Evolutionary conservation across 345 rosid species (phyloP).

Genomic region (Eucalyptus rudis): DNA sequence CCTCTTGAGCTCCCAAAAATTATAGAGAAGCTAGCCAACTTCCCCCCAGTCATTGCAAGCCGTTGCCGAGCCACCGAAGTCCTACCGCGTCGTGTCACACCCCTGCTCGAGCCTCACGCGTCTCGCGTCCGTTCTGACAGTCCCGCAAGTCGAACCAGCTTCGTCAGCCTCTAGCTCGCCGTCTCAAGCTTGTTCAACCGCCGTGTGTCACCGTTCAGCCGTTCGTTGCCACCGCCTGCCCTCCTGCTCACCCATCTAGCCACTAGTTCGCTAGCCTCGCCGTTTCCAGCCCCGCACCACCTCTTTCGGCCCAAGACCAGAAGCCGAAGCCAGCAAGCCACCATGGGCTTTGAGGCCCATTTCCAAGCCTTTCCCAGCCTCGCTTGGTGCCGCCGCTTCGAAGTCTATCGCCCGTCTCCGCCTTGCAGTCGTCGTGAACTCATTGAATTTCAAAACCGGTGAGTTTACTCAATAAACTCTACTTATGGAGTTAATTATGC

Average conservation of each 20-base stretch:
- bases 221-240: rapidly evolving
- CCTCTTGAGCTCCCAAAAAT: too few relatives aligned
- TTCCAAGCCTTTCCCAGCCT: too few relatives aligned
- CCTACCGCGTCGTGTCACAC: rapidly evolving
- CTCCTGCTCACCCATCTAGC: rapidly evolving
- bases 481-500: too few relatives aligned
- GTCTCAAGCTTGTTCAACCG: rapidly evolving
- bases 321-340: too few relatives aligned
- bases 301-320: rapidly evolving
- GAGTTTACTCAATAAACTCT: too few relatives aligned
- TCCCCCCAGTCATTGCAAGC: rapidly evolving
- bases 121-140: rapidly evolving
- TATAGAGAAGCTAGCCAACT: too few relatives aligned
- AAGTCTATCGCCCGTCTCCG: rapidly evolving
- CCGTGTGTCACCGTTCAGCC: rapidly evolving
- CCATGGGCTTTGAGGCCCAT: too few relatives aligned
- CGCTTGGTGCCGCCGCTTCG: rapidly evolving
- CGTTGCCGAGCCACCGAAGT: rapidly evolving
- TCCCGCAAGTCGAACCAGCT: rapidly evolving
- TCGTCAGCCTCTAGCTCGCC: rapidly evolving
- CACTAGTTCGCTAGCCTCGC: rapidly evolving
- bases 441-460: rapidly evolving
- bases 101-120: rapidly evolving
- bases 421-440: too few relatives aligned
- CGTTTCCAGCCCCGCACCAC: rapidly evolving